Base-by-base conservation (phyloP, 768 basidiomycete species). In the Tulasnella sp. region DNA sequence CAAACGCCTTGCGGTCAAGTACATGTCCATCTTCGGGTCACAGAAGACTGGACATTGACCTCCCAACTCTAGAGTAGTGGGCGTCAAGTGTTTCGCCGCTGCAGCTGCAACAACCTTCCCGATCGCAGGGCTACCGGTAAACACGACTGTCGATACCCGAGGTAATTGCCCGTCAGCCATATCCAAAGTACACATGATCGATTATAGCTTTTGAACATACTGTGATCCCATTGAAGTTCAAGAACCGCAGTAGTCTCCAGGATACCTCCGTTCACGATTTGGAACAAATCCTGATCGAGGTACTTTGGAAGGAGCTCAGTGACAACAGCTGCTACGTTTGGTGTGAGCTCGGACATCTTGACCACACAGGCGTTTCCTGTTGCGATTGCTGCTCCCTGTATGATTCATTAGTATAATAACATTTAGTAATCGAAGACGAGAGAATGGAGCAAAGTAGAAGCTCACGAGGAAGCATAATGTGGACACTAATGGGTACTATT, bases 41-140 rank as follows among this genome's bases (percentile, higher is more conserved):
- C 95, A 85, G 79, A 95, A 85, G 29, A 90, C 92, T 1, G 93
- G 93, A 0, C 88, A 90, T 83, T 94, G 94, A 35, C 93, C 85
- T 79, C 77, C 74, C 55, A 81, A 69, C 80, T 48, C 61, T 74
- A 39, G 46, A 37, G 42, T 69, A 61, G 92, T 85, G 0, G 93
- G 93, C 0, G 93, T 92, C 13, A 95, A 83, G 75, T 89, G 88
- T 83, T 94, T 91, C 1, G 91, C 93, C 15, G 94, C 94, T 0
- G 93, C 93, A 0, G 86, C 82, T 1, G 91, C 88, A 15, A 96
- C 87, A 69, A 95, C 87, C 79, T 83, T 87, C 0, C 87, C 94
- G 10, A 95, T 88, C 40, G 88, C 87, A 5, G 86, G 87, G 39
- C 86, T 85, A 70, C 86, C 85, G 15, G 85, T 86, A 77, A 86